phyloP scores from a whole-genome alignment of 805 yeast species.

The Monosporozyma siamensis region DNA sequence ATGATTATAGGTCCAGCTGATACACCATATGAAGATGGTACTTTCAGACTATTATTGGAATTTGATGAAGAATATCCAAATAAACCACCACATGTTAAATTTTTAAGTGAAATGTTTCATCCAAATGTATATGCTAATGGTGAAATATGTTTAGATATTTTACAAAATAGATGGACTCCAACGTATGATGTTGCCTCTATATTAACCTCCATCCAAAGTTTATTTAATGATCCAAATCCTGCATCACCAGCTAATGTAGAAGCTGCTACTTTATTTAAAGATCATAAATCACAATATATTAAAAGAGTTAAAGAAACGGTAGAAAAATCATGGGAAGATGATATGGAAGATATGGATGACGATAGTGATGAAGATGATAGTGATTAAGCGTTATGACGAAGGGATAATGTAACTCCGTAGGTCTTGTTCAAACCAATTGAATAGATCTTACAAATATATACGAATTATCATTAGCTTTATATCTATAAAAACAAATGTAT shows the following conservation, averaged over 20 bases:
- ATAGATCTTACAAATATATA: too few relatives aligned
- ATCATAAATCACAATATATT: slow-evolving; percentile 85
- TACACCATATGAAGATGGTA: slow-evolving; percentile 97
- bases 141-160: slow-evolving; percentile 87
- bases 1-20: slow-evolving; percentile 96
- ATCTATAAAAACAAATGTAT: not conserved
- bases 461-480: too few relatives aligned
- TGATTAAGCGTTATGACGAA: too few relatives aligned
- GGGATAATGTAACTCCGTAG: too few relatives aligned
- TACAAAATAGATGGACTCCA: slow-evolving; percentile 97
- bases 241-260: slow-evolving; percentile 96
- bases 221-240: slow-evolving; percentile 92
- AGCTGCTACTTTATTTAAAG: slow-evolving; percentile 91
- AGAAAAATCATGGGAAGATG: slow-evolving; percentile 88
- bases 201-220: slow-evolving; percentile 82
- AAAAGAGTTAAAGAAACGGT: slow-evolving; percentile 92
- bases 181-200: slow-evolving; percentile 96
- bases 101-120: slow-evolving; percentile 91
- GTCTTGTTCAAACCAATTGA: too few relatives aligned
- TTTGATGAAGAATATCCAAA: slow-evolving; percentile 97
- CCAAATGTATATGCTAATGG: slow-evolving; percentile 96
- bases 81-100: slow-evolving; percentile 90
- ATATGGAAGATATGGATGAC: slow-evolving; percentile 37
- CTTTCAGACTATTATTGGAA: slow-evolving; percentile 74
- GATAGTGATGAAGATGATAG: slow-evolving; percentile 31